Evolutionary conservation across 192 early-diverging fungal species (phyloP).

Genomic region (Backusella sp.): DNA sequence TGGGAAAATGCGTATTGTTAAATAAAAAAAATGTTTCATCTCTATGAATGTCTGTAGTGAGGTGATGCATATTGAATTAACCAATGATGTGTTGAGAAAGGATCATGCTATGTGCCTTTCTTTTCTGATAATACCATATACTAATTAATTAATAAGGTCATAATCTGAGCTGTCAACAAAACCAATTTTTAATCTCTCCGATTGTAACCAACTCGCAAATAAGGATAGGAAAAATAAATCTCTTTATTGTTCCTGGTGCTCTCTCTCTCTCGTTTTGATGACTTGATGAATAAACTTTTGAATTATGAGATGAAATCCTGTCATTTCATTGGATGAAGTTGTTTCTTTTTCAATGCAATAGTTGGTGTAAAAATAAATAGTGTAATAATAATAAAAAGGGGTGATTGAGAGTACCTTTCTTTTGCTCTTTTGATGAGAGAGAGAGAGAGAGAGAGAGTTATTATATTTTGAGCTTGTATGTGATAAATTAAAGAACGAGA

Average conservation of each 20-base stretch:
- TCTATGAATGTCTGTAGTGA: no score
- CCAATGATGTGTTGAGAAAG: no score
- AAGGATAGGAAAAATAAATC: neutral
- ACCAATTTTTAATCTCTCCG: neutral
- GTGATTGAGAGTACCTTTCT: neutral
- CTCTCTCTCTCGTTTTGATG: neutral
- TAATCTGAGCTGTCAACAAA: neutral
- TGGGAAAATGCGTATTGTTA: no score
- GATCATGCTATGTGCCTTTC: no score
- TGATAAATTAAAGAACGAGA: neutral
- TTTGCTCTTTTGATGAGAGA: neutral
- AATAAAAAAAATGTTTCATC: no score
- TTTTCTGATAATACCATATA: no score
- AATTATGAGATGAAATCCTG: neutral
- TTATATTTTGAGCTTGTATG: neutral
- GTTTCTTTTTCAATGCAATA: constrained; percentile 2
- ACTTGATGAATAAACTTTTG: neutral
- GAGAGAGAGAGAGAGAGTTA: neutral
- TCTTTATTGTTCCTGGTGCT: neutral
- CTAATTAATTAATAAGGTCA: neutral
- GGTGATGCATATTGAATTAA: no score
- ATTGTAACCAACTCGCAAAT: neutral
- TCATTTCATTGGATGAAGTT: neutral
- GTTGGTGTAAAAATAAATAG: neutral
- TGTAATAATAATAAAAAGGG: neutral